Evolutionary conservation across 805 yeast species (phyloP).

Genomic region (Lipomyces spencermartinsiae): DNA sequence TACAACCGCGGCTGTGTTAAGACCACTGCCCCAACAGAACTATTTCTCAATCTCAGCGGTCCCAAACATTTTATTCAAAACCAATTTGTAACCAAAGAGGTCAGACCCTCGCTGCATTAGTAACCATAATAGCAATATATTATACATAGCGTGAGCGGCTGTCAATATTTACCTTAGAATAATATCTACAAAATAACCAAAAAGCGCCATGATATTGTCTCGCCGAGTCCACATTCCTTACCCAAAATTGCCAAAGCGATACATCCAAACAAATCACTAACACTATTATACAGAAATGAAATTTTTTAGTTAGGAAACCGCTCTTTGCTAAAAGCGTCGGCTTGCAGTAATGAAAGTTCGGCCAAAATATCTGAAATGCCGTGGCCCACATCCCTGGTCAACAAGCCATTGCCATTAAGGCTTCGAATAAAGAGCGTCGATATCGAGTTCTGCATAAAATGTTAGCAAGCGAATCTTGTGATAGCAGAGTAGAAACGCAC

Average conservation of each 20-base stretch:
- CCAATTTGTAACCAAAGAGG: no score
- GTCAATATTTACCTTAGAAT: background rate
- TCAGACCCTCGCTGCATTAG: no score
- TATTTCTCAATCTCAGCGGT: no score
- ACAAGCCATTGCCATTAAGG: slow-evolving; percentile 4
- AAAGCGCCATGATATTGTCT: background rate
- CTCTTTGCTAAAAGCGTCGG: background rate
- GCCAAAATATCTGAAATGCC: slow-evolving; percentile 1
- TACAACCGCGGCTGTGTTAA: no score
- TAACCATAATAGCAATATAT: no score
- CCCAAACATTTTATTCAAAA: no score
- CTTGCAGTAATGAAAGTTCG: slow-evolving; percentile 2
- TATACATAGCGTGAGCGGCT: background rate
- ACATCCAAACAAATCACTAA: background rate
- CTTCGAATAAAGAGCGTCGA: slow-evolving; percentile 42
- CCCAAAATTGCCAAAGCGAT: background rate
- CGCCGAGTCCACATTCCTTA: no score
- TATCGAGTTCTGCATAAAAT: slow-evolving; percentile 40
- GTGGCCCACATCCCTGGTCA: background rate
- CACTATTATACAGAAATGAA: background rate
- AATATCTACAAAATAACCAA: background rate
- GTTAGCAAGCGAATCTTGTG: background rate
- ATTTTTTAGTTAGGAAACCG: background rate
- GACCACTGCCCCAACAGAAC: no score
- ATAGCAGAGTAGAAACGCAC: slow-evolving; percentile 5